Conservation (phyloP, 257 asterid species). For the Pogostemon cablin region DNA sequence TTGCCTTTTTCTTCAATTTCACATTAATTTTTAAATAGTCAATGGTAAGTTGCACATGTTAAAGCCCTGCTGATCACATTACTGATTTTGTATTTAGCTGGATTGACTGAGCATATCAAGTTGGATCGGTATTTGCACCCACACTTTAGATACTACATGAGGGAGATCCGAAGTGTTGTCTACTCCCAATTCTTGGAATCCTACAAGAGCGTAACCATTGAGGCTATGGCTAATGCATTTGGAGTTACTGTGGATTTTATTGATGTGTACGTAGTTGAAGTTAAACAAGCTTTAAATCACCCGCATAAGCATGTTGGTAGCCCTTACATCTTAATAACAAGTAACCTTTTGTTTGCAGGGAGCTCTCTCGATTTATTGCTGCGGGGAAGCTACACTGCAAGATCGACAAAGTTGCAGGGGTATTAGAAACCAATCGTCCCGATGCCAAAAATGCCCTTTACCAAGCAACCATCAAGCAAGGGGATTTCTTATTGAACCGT, state of each 20-base stretch:
- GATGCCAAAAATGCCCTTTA: slow-evolving; percentile 93
- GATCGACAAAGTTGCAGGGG: slow-evolving; percentile 89
- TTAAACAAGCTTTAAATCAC: too few relatives aligned
- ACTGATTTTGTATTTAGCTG: slow-evolving; percentile 54
- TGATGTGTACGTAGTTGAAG: slow-evolving; percentile 55
- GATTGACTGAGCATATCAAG: slow-evolving; percentile 71
- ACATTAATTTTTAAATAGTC: not conserved
- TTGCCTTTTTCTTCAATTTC: slow-evolving; percentile 17
- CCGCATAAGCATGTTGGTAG: not conserved
- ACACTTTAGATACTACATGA: slow-evolving; percentile 82
- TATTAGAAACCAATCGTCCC: slow-evolving; percentile 86
- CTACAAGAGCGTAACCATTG: slow-evolving; percentile 81
- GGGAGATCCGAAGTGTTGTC: slow-evolving; percentile 76
- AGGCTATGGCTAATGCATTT: slow-evolving; percentile 88
- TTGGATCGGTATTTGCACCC: slow-evolving; percentile 78
- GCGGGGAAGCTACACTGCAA: slow-evolving; percentile 92
- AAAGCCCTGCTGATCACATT: slow-evolving; percentile 3
- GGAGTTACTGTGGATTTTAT: slow-evolving; percentile 82
- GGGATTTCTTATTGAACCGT: slow-evolving; percentile 89
- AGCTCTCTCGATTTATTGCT: slow-evolving; percentile 79
- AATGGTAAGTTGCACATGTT: not conserved
- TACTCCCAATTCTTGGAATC: slow-evolving; percentile 91
- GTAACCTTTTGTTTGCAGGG: slow-evolving; percentile 45
- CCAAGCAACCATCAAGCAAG: slow-evolving; percentile 91
- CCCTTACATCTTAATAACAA: not conserved